Evolutionary conservation across 345 rosid species (phyloP).

Genomic region (Aurinia saxatilis): DNA sequence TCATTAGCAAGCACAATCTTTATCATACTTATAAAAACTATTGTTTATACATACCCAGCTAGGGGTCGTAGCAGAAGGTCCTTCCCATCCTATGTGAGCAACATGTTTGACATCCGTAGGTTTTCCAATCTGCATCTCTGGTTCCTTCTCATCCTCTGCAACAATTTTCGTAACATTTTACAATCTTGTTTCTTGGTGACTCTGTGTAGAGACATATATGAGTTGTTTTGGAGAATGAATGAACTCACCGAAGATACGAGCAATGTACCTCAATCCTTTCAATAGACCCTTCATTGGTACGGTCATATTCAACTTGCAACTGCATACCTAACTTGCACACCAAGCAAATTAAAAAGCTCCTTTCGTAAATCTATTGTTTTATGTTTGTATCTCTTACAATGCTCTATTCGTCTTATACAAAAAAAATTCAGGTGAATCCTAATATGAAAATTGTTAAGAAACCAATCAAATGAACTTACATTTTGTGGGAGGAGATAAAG

Average conservation of each 20-base stretch:
- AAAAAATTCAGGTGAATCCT: not conserved
- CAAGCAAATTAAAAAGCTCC: not conserved
- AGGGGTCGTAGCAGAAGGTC: constrained; percentile 47
- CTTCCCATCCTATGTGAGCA: constrained; percentile 95
- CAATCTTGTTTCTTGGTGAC: not conserved
- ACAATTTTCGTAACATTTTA: not conserved
- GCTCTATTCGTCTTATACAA: not conserved
- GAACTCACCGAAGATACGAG: constrained; percentile 66
- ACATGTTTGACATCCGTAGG: constrained; percentile 98
- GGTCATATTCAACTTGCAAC: constrained; percentile 10
- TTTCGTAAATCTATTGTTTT: not conserved
- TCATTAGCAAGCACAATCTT: constrained; percentile 32
- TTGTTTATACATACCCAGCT: constrained; percentile 55
- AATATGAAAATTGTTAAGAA: not conserved
- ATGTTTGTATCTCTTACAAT: not conserved
- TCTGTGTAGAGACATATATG: not conserved
- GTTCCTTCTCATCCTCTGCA: constrained; percentile 71
- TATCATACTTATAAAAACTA: not conserved
- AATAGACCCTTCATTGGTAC: constrained; percentile 59
- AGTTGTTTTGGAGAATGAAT: not conserved
- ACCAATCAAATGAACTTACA: constrained; percentile 11
- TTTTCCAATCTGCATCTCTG: constrained; percentile 71
- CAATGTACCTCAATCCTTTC: constrained; percentile 69
- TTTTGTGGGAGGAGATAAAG: constrained; percentile 5
- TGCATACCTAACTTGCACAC: constrained; percentile 21